These are phyloP conservation scores for Stereum hirsutum DNA, from an alignment of 1,284 basidiomycete species.

Conservation along the genomic window DNA sequence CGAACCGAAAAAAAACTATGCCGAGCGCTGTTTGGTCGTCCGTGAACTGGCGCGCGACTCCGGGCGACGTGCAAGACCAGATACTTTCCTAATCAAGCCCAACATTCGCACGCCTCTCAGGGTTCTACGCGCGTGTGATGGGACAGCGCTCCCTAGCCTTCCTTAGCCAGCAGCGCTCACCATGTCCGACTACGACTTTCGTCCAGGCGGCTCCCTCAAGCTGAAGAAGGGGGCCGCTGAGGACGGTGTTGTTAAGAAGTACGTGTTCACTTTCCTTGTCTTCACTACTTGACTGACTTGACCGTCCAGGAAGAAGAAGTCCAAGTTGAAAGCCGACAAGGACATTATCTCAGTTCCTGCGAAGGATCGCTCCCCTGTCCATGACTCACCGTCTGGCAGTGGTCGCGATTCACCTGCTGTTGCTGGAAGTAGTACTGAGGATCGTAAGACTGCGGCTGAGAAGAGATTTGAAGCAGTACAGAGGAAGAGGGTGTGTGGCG, in stretches of 20 bases:
- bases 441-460: slow-evolving; percentile 83
- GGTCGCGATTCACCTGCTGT: slow-evolving; percentile 48
- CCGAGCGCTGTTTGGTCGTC: no score
- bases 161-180: neutral
- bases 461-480: slow-evolving; percentile 83
- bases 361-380: slow-evolving; percentile 30
- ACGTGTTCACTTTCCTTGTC: slow-evolving; percentile 19
- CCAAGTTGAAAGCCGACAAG: slow-evolving; percentile 42
- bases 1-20: no score
- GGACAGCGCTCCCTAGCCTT: no score
- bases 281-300: slow-evolving; percentile 9
- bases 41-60: no score
- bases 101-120: no score
- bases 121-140: no score
- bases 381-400: slow-evolving; percentile 43
- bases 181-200: slow-evolving; percentile 82
- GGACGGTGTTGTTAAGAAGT: slow-evolving; percentile 79
- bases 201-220: slow-evolving; percentile 83
- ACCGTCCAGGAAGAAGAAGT: slow-evolving; percentile 77
- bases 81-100: no score
- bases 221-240: slow-evolving; percentile 82
- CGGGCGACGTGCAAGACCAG: no score
- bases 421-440: slow-evolving; percentile 27
- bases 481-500: slow-evolving; percentile 54
- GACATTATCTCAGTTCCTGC: slow-evolving; percentile 28